Base-by-base conservation (phyloP, 2,329 filamentous ascomycete genomes). In the Gyromitra esculenta region DNA sequence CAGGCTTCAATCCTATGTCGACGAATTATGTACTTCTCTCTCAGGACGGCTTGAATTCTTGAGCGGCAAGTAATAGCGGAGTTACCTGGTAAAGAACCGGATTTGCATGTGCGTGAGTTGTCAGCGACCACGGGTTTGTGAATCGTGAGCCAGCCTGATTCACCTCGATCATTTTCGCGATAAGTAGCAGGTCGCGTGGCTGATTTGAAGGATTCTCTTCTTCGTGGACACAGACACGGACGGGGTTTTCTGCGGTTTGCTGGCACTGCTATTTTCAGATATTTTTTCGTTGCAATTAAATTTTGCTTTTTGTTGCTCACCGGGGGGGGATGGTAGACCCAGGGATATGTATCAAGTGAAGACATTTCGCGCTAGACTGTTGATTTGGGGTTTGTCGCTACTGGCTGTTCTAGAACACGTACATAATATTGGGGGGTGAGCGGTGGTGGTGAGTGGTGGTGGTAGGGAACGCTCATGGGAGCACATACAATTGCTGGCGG, bases 241-340 rank as follows among this genome's bases (percentile, higher is more conserved):
- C 25, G 25, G 25, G 25, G 25, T 31, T 31, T 69, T 64, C 48
- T 50, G 13, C 48, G 65, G 59, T 75, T 71, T 69, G 66, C 41
- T 75, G 72, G 72, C 72, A 60, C 57, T 57, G 57, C 65, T 75
- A 75, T 75, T 75, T 71, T 71, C 72, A 70, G 72, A 62, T 31
- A 31, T 52, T 25, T 18, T 57, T 43, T 52, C 41, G 56, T 70
- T 69, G 59, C 57, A 64, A 71, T 63, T 71, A 54, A 18, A 15
- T 71, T 71, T 71, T 45, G 45, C 64, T 71, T 52, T 62, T 64
- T 63, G 13, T 35, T 43, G 59, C 41, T 68, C 37, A 13, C 57
- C 15, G 15, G 31, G 21, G 45, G 43, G 7, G 25, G 25, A 2
- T 31, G 25, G 25, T 31, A 31, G 25, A 3, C 4, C 2, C 25